Evolutionary conservation across 345 rosid genomes (phyloP), one percentile per base, ranked within the genome.

Genomic region (Erysimum cheiranthoides): DNA sequence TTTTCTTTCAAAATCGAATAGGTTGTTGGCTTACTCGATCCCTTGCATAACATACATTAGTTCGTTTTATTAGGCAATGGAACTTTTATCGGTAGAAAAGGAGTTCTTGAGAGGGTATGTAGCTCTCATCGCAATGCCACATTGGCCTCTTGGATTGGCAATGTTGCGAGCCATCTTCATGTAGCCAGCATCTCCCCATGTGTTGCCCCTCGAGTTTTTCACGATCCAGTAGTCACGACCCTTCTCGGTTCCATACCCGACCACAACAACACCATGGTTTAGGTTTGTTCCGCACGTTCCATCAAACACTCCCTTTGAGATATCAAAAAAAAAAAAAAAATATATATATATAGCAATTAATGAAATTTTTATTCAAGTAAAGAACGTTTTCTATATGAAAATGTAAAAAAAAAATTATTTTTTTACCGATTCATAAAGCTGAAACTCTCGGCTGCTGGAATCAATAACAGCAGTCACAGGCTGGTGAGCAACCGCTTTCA

Each of bases 151-250:
- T 3, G 81, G 68, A 27, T 69, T 59, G 3, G 21, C 79, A 42
- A 82, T 30, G 17, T 88, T 88, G 10, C 94, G 80, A 46, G 80
- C 91, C 88, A 93, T 82, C 75, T 77, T 89, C 30, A 93, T 56
- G 73, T 89, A 90, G 0, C 95, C 97, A 5, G 40, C n/a, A 68
- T 93, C 97, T 46, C 97, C 98, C 97, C 97, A 93, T 70, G 79
- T 76, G 2, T 3, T 3, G 1, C 95, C 95, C 93, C 98, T 89
- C 3, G 98, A 93, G 63, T 93, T 91, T 71, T 84, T 90, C 73
- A 85, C 92, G 4, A 93, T 86, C 98, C 97, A 93, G 53, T 90
- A 93, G n/a, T 89, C 84, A 65, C 87, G 89, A 30, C 49, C 82
- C 2, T 52, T 74, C 80, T 91, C 87, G 2, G 97, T 84, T 16